These are phyloP conservation scores for Rasamsonia emersonii DNA, from an alignment of 2,329 filamentous ascomycete genomes.

Conservation along the genomic window DNA sequence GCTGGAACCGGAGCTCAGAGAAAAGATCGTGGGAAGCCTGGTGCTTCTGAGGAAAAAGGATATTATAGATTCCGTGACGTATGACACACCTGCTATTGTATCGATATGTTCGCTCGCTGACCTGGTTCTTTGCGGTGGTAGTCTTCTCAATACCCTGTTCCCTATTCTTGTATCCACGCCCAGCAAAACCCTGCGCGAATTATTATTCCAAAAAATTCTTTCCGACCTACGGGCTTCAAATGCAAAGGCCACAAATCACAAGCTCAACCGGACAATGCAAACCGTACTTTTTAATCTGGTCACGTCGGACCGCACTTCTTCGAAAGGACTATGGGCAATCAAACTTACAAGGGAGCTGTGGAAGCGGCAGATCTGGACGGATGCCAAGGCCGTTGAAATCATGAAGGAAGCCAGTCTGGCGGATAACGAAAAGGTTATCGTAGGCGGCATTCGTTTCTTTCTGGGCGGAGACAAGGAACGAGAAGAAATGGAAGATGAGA, in stretches of 20 bases:
- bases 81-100: constrained; percentile 14
- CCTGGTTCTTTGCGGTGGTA: constrained; percentile 9
- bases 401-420: constrained; percentile 91
- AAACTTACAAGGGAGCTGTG: constrained; percentile 92
- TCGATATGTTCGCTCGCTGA: constrained; percentile 2
- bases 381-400: constrained; percentile 89
- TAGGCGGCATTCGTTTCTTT: constrained; percentile 87
- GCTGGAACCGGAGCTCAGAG: constrained; percentile 74
- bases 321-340: constrained; percentile 89
- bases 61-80: constrained; percentile 71
- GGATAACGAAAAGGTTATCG: constrained; percentile 86
- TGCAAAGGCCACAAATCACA: constrained; percentile 79
- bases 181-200: constrained; percentile 75
- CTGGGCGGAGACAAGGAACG: constrained; percentile 91
- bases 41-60: constrained; percentile 86
- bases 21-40: constrained; percentile 88
- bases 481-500: constrained; percentile 85
- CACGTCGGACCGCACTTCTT: constrained; percentile 71
- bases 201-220: constrained; percentile 85
- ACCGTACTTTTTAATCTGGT: constrained; percentile 88
- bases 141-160: constrained; percentile 81
- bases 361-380: constrained; percentile 94
- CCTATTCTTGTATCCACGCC: constrained; percentile 86
- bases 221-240: constrained; percentile 86
- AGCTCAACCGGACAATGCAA: constrained; percentile 85